Evolutionary conservation across 2,329 filamentous ascomycete species (phyloP).

Genomic region (Tolypocladium amazonense): DNA sequence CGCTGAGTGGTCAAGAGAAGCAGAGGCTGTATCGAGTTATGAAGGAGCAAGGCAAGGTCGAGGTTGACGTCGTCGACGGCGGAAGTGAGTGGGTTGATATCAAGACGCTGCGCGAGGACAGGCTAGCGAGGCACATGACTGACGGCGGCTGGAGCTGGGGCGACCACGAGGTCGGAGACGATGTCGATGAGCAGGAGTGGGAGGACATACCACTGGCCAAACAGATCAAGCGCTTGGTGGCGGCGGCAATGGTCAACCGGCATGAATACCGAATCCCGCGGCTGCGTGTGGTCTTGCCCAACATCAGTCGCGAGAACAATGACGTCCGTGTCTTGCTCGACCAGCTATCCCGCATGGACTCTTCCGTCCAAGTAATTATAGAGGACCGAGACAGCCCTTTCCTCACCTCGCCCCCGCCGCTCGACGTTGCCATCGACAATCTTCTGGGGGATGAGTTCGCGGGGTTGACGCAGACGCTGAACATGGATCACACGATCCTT

Average conservation of each 20-base stretch:
- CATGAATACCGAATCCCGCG: conserved; percentile 25
- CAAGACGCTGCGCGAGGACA: conserved; percentile 17
- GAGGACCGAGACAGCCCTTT: conserved; percentile 18
- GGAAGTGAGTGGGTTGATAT: conserved; percentile 23
- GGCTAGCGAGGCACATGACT: conserved; percentile 27
- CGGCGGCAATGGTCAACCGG: conserved; percentile 23
- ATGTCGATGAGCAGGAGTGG: conserved; percentile 22
- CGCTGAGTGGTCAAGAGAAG: conserved; percentile 13
- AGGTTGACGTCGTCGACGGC: conserved; percentile 24
- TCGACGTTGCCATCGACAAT: conserved; percentile 17
- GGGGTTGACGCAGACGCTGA: conserved; percentile 23
- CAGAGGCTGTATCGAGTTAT: conserved; percentile 17
- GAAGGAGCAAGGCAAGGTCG: conserved; percentile 21
- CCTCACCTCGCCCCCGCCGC: conserved; percentile 10
- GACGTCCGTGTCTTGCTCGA: conserved; percentile 22
- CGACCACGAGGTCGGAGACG: conserved; percentile 18
- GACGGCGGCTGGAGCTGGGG: conserved; percentile 32
- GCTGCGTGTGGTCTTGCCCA: conserved; percentile 23
- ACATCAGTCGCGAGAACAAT: conserved; percentile 15
- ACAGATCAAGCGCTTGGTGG: conserved; percentile 20
- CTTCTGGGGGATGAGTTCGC: conserved; percentile 20
- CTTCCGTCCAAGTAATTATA: conserved; percentile 20
- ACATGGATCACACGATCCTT: conserved; percentile 30
- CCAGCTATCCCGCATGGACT: conserved; percentile 17
- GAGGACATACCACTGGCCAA: conserved; percentile 22